A percentile compares a stretch with the other conserved stretches of the same genome.
phyloP scores from a whole-genome alignment of 2,329 filamentous ascomycete species.

The Tolypocladium paradoxum region DNA sequence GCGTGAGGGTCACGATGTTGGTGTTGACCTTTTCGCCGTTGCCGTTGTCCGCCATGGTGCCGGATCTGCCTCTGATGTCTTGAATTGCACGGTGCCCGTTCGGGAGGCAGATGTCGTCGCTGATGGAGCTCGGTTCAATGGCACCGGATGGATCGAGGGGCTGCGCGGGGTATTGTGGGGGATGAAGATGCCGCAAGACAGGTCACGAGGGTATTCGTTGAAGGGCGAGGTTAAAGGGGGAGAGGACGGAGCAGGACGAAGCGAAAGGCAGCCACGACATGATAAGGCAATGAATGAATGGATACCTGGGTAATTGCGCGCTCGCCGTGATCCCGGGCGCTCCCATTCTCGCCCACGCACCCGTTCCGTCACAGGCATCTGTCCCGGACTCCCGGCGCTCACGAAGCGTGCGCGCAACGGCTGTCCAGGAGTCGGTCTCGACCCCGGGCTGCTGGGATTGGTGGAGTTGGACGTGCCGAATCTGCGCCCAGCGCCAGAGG shows the following conservation, averaged over 20 bases:
- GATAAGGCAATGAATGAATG: slow-evolving; percentile 1
- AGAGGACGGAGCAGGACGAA: slow-evolving; percentile 3
- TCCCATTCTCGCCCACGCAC: neutral
- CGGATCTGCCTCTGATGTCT: slow-evolving; percentile 2
- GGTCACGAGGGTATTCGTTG: neutral
- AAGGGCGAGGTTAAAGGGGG: slow-evolving; percentile 1
- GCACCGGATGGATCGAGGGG: neutral
- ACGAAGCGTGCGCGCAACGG: slow-evolving; percentile 1
- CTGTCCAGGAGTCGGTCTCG: slow-evolving; percentile 4
- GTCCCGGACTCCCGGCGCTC: no score
- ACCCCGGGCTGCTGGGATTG: neutral
- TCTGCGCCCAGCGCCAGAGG: slow-evolving; percentile 14
- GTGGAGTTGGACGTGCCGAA: neutral
- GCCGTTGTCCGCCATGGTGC: slow-evolving; percentile 26
- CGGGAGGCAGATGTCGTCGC: neutral
- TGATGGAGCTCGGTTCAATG: neutral
- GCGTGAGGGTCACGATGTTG: slow-evolving; percentile 88
- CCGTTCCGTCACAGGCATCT: neutral
- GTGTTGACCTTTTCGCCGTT: slow-evolving; percentile 77
- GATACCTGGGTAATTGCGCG: neutral
- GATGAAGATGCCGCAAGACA: neutral
- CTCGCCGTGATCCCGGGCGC: neutral
- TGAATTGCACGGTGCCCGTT: neutral
- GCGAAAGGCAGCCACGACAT: slow-evolving; percentile 3
- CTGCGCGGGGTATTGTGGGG: neutral